Percentiles rank a stretch among this genome's conserved stretches.
Conservation (phyloP, 768 basidiomycete genomes). For the Trametes meyenii region DNA sequence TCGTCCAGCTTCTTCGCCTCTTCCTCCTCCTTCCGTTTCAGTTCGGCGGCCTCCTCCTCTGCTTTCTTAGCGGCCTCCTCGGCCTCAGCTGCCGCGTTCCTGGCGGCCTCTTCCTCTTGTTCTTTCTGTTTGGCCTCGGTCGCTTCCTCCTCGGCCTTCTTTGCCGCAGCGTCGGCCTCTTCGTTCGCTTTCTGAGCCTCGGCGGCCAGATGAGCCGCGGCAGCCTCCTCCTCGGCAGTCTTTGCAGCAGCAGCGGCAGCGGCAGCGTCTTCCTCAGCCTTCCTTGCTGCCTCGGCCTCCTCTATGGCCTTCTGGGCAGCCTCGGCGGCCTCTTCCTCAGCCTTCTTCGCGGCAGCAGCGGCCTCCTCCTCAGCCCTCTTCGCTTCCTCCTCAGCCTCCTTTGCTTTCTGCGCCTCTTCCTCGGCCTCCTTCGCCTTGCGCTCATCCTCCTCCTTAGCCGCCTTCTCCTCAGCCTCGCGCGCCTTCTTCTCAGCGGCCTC, state of each 20-base stretch:
- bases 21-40: conserved; percentile 4
- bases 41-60: conserved; percentile 13
- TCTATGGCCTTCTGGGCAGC: conserved; percentile 16
- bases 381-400: conserved; percentile 11
- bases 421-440: conserved; percentile 7
- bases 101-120: neutral
- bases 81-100: neutral
- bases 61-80: conserved; percentile 19
- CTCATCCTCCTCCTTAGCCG: neutral
- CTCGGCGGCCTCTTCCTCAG: conserved; percentile 10
- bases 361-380: conserved; percentile 14
- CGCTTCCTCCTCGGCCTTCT: conserved; percentile 2
- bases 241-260: conserved; percentile 14
- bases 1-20: conserved; percentile 17
- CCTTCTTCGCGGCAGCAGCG: conserved; percentile 10
- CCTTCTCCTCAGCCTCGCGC: conserved; percentile 19
- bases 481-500: conserved; percentile 15
- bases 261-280: conserved; percentile 13
- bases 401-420: conserved; percentile 16
- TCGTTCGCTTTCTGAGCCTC: conserved; percentile 17
- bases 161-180: conserved; percentile 5
- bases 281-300: conserved; percentile 12
- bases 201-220: neutral
- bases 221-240: conserved; percentile 11
- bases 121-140: neutral